A percentile compares a stretch with the other conserved stretches of the same genome.
These are phyloP conservation scores for Brettanomyces anomalus DNA, from an alignment of 805 yeast genomes.

Conservation along the genomic window DNA sequence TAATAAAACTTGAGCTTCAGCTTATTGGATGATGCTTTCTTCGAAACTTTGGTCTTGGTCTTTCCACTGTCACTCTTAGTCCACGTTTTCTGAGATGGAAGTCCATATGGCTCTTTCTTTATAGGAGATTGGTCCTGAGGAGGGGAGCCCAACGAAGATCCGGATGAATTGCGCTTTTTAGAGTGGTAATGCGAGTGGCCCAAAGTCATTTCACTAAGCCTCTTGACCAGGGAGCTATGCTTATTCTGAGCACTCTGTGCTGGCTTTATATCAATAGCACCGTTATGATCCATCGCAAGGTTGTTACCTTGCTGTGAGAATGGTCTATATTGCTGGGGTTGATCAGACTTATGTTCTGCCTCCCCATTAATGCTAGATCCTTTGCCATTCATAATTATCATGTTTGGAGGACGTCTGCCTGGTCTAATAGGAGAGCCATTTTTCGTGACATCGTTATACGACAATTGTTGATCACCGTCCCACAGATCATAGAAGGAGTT, in stretches of 20 bases:
- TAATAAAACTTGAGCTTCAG: conserved; percentile 67
- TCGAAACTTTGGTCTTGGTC: neutral
- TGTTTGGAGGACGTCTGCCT: conserved; percentile 22
- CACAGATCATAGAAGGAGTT: conserved; percentile 60
- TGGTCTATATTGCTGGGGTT: neutral
- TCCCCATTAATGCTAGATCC: conserved; percentile 25
- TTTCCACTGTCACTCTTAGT: neutral
- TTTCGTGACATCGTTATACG: conserved; percentile 11
- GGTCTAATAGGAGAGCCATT: conserved; percentile 18
- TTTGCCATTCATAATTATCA: conserved; percentile 26
- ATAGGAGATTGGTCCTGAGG: neutral
- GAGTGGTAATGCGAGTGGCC: conserved; percentile 1
- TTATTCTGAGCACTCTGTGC: conserved; percentile 7
- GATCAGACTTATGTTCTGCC: conserved; percentile 4
- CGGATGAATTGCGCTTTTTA: neutral
- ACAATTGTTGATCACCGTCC: conserved; percentile 50
- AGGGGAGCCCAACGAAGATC: conserved; percentile 4
- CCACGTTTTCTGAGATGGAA: neutral
- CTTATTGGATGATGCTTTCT: conserved; percentile 24
- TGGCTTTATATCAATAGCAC: neutral
- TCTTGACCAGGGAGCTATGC: conserved; percentile 11
- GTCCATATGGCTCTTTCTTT: neutral
- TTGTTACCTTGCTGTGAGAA: neutral
- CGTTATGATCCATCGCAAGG: neutral
- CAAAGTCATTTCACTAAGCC: conserved; percentile 16